Base-by-base conservation (phyloP, 768 basidiomycete species). In the Favolaschia claudopus region DNA sequence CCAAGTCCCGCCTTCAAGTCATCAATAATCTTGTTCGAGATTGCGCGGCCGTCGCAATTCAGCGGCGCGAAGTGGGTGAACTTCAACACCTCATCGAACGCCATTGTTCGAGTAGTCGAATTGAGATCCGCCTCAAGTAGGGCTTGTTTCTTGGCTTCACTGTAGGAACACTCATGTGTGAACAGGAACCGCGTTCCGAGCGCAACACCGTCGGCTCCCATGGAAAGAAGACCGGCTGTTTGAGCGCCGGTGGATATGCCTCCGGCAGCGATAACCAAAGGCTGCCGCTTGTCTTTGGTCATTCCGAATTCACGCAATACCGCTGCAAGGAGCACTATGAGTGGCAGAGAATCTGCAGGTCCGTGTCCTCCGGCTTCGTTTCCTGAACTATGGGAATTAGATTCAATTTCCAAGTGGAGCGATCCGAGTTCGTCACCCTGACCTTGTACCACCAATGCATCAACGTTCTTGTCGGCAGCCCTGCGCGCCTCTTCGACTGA, bases 161-260 rank as follows among this genome's bases (percentile, higher is more conserved):
- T 49, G 51, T 71, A 45, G 58, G 69, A 51, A 44, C 81, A 74
- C 64, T 88, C 86, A 22, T 72, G 71, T 0, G 87, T 84, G 68
- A 80, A 77, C 45, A 85, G 69, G 67, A 89, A 84, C 1, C 86
- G 81, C 0, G 89, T 88, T 25, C 89, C 88, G 5, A 83, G 64
- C 6, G 82, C 82, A 5, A 74, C 83, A 3, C 84, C 88, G 5
- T 79, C 69, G 1, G 82, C 86, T 25, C 87, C 86, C 47, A 84
- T 73, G 6, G 77, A 70, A 44, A 90, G 77, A 29, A 83, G 60
- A 4, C 79, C 70, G n/a, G 85, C 82, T 46, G 84, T 67, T 48
- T 88, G 84, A 1, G 72, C 60, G 12, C 87, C 86, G 7, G 73
- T 81, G 3, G 76, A 70, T 44, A 90, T 66, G 0, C 88, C 88